A percentile compares a stretch with the other conserved stretches of the same genome.
These are phyloP conservation scores for Bassia scoparia DNA, from an alignment of 148 eudicot genomes.

Conservation along the genomic window DNA sequence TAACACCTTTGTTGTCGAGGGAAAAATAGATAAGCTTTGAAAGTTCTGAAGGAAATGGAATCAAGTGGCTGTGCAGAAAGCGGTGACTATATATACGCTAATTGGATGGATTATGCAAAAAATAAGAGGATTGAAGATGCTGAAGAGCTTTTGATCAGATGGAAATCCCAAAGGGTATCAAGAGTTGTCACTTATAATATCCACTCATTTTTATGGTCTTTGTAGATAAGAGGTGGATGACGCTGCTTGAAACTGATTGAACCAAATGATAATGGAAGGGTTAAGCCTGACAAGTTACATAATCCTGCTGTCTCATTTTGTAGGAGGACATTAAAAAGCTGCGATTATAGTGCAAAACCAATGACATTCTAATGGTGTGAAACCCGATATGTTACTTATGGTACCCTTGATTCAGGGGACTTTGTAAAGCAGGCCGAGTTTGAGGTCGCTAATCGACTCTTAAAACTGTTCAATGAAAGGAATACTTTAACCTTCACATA, in stretches of 20 bases:
- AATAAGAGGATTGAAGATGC: conserved; percentile 76
- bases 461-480: conserved; percentile 82
- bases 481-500: conserved; percentile 67
- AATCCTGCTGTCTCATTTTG: conserved; percentile 84
- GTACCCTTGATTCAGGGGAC: conserved; percentile 82
- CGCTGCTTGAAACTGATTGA: conserved; percentile 73
- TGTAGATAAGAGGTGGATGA: conserved; percentile 69
- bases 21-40: conserved; percentile 59
- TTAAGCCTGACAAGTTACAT: conserved; percentile 84
- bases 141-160: conserved; percentile 92
- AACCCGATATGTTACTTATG: conserved; percentile 86
- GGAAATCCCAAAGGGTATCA: conserved; percentile 81
- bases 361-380: conserved; percentile 92
- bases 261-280: conserved; percentile 96
- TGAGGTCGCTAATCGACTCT: conserved; percentile 69
- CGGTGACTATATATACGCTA: conserved; percentile 65
- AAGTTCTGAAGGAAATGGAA: conserved; percentile 85
- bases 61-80: conserved; percentile 79
- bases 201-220: conserved; percentile 76
- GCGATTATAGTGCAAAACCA: conserved; percentile 86
- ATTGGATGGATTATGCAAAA: conserved; percentile 84
- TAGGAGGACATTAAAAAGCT: conserved; percentile 70
- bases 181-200: conserved; percentile 79
- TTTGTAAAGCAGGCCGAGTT: conserved; percentile 82
- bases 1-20: conserved; percentile 69